These are phyloP conservation scores for Tympanopsis confertula DNA, from an alignment of 2,329 filamentous ascomycete species.

Conservation along the genomic window DNA sequence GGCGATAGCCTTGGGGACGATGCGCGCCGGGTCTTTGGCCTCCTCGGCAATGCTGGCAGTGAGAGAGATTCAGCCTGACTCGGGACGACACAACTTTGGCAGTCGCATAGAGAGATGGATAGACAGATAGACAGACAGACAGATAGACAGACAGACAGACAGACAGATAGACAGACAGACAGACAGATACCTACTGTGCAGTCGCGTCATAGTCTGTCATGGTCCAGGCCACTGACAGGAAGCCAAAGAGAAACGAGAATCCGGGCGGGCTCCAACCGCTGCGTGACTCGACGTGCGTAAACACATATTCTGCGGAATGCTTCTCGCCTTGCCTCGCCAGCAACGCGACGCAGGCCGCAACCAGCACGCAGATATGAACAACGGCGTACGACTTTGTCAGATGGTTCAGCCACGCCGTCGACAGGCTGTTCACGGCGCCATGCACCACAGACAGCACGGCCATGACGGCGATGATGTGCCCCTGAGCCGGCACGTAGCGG, in stretches of 20 bases:
- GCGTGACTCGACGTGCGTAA: slow-evolving; percentile 35
- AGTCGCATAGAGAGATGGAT: too few relatives aligned
- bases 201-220: slow-evolving; percentile 43
- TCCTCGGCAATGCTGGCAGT: slow-evolving; percentile 35
- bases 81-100: slow-evolving; percentile 3
- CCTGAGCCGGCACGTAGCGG: slow-evolving; percentile 28
- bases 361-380: slow-evolving; percentile 38
- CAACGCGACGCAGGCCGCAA: slow-evolving; percentile 37
- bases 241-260: slow-evolving; percentile 48
- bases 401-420: slow-evolving; percentile 45
- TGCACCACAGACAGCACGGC: slow-evolving; percentile 37
- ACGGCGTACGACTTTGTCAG: slow-evolving; percentile 45
- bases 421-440: slow-evolving; percentile 39
- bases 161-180: too few relatives aligned
- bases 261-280: slow-evolving; percentile 42
- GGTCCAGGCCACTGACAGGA: slow-evolving; percentile 45
- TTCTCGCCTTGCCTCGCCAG: slow-evolving; percentile 36
- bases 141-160: too few relatives aligned
- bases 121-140: too few relatives aligned
- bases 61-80: slow-evolving; percentile 17
- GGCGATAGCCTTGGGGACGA: slow-evolving; percentile 37
- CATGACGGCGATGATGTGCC: slow-evolving; percentile 41
- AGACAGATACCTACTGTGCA: too few relatives aligned
- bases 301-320: slow-evolving; percentile 38
- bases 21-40: slow-evolving; percentile 19